phyloP scores from a whole-genome alignment of 495 filamentous ascomycete genomes.

The Penicillium canescens region DNA sequence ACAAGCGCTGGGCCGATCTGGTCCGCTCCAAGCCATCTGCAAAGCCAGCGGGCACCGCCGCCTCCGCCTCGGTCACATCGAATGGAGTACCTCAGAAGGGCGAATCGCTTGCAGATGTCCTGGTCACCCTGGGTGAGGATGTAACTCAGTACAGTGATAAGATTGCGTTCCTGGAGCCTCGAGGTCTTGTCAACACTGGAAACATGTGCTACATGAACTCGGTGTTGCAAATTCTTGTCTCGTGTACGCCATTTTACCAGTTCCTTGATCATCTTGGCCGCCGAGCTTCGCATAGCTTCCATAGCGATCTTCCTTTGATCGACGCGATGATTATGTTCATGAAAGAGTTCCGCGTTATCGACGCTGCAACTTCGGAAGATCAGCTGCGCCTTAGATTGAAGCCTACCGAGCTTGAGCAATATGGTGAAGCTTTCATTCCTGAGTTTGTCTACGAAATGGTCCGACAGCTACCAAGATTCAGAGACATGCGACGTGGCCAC shows the following conservation, averaged over 20 bases:
- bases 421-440: conserved; percentile 87
- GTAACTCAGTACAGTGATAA: conserved; percentile 59
- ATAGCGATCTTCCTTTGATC: conserved; percentile 88
- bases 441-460: conserved; percentile 97
- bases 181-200: conserved; percentile 92
- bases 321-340: conserved; percentile 98
- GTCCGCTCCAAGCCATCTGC: conserved; percentile 55
- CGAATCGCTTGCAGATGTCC: conserved; percentile 69
- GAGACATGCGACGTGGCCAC: conserved; percentile 90
- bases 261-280: conserved; percentile 88
- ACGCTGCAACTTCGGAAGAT: conserved; percentile 72
- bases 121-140: conserved; percentile 64
- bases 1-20: conserved; percentile 79
- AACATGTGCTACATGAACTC: conserved; percentile 99
- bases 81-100: conserved; percentile 56
- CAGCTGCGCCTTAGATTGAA: conserved; percentile 73
- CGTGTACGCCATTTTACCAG: conserved; percentile 90
- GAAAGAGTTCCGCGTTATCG: conserved; percentile 85
- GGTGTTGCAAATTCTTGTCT: conserved; percentile 90
- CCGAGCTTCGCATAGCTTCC: conserved; percentile 84
- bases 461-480: conserved; percentile 78
- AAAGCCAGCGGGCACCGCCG: conserved; percentile 20
- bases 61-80: conserved; percentile 25
- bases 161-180: conserved; percentile 84
- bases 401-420: conserved; percentile 80